Base-by-base conservation (phyloP, 345 rosid species). In the Pugionium dolabratum region DNA sequence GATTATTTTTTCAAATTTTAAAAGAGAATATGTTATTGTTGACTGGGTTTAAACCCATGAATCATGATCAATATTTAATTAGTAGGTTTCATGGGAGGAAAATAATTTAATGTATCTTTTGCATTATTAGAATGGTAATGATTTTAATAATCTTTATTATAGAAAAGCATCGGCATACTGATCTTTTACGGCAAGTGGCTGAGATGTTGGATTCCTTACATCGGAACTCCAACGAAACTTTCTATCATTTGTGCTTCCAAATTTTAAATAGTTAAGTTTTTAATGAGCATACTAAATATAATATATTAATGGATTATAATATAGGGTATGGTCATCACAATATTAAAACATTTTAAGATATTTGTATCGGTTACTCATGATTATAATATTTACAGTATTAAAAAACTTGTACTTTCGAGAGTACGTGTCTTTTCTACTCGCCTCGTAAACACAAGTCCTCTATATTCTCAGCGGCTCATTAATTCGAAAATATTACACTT, bases 141-240 rank as follows among this genome's bases (percentile, higher is more conserved):
- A 33, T 56, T 63, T 32, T 55, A 64, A n/a, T 72, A 50, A 47
- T 32, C 8, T 32, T 65, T 33, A 28, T 57, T 41, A 42, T 6
- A 42, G 48, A 50, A 43, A 62, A 63, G 54, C 51, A 63, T 46
- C 62, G 35, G 39, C 28, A 27, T 28, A 45, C 62, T 2, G 3
- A 33, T 34, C 58, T 25, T 54, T 18, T 42, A 73, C 46, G 68
- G 8, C 68, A 53, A 73, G 49, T 63, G 48, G 69, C 57, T 26
- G 58, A 36, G 33, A 60, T 67, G 77, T 73, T 67, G 77, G 72
- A 73, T 73, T 66, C 63, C 69, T 60, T 73, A 59, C 67, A 59
- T 73, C 9, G 67, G 62, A 60, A 73, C 62, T 73, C 72, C 72
- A 66, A 66, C 62, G 2, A 66, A 59, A 32, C 76, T 66, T 73